Evolutionary conservation across 441 rosid species (phyloP).

Genomic region (Euphorbia schlechtendalii): DNA sequence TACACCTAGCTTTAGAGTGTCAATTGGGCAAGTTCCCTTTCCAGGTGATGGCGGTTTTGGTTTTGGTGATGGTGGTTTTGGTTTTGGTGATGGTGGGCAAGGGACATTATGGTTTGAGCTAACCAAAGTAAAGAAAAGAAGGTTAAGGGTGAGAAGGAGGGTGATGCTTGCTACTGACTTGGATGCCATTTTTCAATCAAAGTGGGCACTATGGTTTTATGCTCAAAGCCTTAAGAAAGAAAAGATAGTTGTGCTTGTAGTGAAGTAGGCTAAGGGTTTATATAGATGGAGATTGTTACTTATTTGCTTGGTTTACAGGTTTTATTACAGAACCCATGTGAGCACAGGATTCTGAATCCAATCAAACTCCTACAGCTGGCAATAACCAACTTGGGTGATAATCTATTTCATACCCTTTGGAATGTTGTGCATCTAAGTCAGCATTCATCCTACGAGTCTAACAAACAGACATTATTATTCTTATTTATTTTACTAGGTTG

Average conservation of each 20-base stretch:
- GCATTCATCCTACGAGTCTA: not conserved
- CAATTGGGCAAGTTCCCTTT: conserved; percentile 30
- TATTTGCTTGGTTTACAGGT: not conserved
- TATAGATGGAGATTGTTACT: conserved; percentile 16
- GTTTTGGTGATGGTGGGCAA: conserved; percentile 26
- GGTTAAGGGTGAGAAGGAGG: conserved; percentile 28
- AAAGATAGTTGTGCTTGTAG: not conserved
- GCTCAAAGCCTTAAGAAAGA: not conserved
- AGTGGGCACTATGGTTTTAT: not conserved
- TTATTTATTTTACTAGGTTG: not conserved
- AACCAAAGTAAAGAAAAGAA: conserved; percentile 32
- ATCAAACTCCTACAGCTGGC: conserved; percentile 14
- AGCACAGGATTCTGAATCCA: conserved; percentile 5
- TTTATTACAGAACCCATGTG: conserved; percentile 4
- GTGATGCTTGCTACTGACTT: conserved; percentile 25
- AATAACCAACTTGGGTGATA: not conserved
- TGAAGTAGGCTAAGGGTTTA: conserved; percentile 14
- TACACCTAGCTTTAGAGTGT: conserved; percentile 39
- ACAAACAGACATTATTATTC: not conserved
- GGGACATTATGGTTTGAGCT: conserved; percentile 23
- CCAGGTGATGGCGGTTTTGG: conserved; percentile 14
- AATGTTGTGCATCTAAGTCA: conserved; percentile 1
- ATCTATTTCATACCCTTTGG: conserved; percentile 5
- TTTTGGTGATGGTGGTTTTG: conserved; percentile 29
- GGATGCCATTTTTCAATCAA: conserved; percentile 26